These are phyloP conservation scores for Penicillium macrosclerotiorum DNA, from an alignment of 495 filamentous ascomycete species.

Conservation along the genomic window DNA sequence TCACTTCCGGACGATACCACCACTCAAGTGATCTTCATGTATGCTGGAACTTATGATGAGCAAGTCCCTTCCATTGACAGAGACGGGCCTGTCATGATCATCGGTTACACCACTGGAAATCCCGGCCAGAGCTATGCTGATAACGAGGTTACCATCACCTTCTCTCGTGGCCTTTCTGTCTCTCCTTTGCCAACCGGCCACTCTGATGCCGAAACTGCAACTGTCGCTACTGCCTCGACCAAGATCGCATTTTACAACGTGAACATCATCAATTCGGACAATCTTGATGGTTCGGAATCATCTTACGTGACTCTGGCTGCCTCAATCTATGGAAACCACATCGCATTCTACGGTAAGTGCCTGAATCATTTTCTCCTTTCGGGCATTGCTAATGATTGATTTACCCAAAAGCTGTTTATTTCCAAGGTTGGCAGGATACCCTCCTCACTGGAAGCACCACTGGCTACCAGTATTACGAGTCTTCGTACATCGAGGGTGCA, in stretches of 20 bases:
- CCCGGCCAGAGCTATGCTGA: conserved; percentile 12
- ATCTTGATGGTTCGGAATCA: conserved; percentile 10
- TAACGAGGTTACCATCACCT: conserved; percentile 16
- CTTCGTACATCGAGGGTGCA: conserved; percentile 12
- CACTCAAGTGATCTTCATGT: too few species aligned
- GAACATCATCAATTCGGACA: conserved; percentile 14
- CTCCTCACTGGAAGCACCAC: conserved; percentile 1
- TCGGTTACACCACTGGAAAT: conserved; percentile 12
- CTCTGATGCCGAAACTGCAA: conserved; percentile 16
- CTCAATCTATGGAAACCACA: conserved; percentile 8
- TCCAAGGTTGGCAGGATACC: too few species aligned
- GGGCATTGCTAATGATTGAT: too few species aligned
- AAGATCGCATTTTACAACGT: conserved; percentile 14
- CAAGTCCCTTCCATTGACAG: too few species aligned
- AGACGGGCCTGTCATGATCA: too few species aligned
- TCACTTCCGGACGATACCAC: too few species aligned
- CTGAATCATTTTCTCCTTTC: too few species aligned
- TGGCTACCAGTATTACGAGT: conserved; percentile 12
- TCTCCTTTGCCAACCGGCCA: conserved; percentile 13
- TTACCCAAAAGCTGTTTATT: too few species aligned
- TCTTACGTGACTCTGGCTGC: conserved; percentile 10
- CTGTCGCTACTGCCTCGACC: conserved; percentile 10
- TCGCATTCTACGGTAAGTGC: too few species aligned
- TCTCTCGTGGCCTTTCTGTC: conserved; percentile 12
- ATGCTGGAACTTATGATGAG: too few species aligned